Conservation (phyloP, 2,329 filamentous ascomycete species). For the Fusarium palustre region DNA sequence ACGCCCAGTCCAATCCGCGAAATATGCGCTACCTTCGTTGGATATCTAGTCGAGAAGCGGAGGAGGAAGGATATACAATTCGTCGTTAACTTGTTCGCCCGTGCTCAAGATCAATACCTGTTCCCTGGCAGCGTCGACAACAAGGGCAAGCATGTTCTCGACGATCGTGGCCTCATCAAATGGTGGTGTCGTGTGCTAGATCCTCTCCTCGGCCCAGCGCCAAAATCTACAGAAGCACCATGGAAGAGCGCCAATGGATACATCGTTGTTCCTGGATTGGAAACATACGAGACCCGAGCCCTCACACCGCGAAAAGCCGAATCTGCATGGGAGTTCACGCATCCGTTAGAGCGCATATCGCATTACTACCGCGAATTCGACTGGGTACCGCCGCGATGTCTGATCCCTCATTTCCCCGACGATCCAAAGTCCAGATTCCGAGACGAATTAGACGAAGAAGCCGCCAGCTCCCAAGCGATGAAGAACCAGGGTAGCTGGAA, state of each 20-base stretch:
- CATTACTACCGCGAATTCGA: conserved; percentile 70
- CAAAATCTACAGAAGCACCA: conserved; percentile 44
- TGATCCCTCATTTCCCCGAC: conserved; percentile 92
- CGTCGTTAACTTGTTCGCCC: conserved; percentile 89
- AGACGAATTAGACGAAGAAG: conserved; percentile 87
- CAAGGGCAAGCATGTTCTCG: conserved; percentile 85
- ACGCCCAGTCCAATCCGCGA: conserved; percentile 78
- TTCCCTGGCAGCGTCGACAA: conserved; percentile 94
- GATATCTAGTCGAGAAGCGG: conserved; percentile 76
- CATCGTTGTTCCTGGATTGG: conserved; percentile 87
- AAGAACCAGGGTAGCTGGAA: conserved; percentile 79
- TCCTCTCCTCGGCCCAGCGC: conserved; percentile 71
- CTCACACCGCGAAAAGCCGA: conserved; percentile 72
- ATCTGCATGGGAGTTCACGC: conserved; percentile 75
- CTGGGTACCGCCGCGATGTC: conserved; percentile 78
- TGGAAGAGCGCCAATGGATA: conserved; percentile 76
- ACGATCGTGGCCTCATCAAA: conserved; percentile 88
- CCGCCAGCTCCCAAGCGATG: conserved; percentile 66
- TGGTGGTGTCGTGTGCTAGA: conserved; percentile 97
- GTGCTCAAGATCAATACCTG: conserved; percentile 92
- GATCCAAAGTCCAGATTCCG: conserved; percentile 94
- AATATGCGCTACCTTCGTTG: conserved; percentile 79
- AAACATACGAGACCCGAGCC: conserved; percentile 80
- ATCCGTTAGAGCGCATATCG: conserved; percentile 74
- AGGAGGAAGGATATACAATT: conserved; percentile 74